Conservation (phyloP, 2,329 filamentous ascomycete species). For the Colletotrichum sp. region DNA sequence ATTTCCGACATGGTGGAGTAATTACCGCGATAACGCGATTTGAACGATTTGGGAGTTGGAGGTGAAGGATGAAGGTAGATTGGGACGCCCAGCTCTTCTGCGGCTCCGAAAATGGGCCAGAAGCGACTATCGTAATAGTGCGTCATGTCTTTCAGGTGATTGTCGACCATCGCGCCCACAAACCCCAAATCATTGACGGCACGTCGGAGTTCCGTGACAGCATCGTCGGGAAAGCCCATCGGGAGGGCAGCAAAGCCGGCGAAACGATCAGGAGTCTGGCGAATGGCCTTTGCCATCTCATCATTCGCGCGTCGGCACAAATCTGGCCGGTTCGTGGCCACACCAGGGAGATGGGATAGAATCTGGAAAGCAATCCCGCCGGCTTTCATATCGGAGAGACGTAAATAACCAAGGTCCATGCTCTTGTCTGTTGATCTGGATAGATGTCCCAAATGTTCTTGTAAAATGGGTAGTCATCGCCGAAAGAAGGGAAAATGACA, state of each 20-base stretch:
- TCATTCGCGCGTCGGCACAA: not conserved
- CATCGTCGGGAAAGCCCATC: not conserved
- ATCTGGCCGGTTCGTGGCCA: not conserved
- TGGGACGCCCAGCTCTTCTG: not conserved
- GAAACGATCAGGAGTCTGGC: not conserved
- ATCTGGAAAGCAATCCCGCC: not conserved
- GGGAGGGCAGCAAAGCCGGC: not conserved
- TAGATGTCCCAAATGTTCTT: not conserved
- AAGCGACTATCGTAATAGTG: not conserved
- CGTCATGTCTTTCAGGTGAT: not conserved
- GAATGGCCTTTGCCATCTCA: not conserved
- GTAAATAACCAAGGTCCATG: not conserved
- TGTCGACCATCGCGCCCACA: not conserved
- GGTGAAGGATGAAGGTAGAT: not conserved
- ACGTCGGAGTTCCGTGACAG: accelerated
- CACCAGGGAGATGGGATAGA: not conserved
- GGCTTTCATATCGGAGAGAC: not conserved
- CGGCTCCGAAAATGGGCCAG: not conserved
- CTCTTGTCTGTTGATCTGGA: not conserved
- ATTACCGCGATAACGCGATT: not conserved
- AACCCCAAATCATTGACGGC: accelerated
- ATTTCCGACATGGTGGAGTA: not conserved
- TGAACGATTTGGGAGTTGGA: accelerated
- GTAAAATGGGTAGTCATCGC: not conserved
- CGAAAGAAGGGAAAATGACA: not conserved